Base-by-base conservation (phyloP, 31 red algal species). In the Odonthalia washingtoniensis region DNA sequence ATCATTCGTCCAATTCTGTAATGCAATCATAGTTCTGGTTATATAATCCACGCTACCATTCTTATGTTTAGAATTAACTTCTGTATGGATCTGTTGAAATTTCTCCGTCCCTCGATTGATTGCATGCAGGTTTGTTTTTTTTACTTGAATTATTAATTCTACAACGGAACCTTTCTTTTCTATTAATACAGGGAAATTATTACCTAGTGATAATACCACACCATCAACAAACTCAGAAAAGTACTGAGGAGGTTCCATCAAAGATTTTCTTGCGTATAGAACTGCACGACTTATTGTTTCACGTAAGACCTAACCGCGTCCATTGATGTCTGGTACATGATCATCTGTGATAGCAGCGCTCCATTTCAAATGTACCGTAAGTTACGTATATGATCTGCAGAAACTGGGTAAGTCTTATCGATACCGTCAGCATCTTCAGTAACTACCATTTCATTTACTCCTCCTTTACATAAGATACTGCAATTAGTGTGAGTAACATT, bases 381-480 rank as follows among this genome's bases (percentile, higher is more conserved):
- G 2, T 94, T 99, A 46, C 97, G 92, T 37, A 97, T 92, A 45
- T 99, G 97, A 79, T 99, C 97, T 3, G 78, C 95, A 40, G 96
- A 78, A 57, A 99, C 97, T 57, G 94, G 91, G 70, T 99, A 99
- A 4, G 97, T 94, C 90, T 93, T 99, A n/a, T n/a, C n/a, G n/a
- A n/a, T n/a, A 31, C 86, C 90, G 39, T 96, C 94, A 62, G 35
- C 41, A 45, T 99, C 97, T 4, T 89, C 86, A n/a, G n/a, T n/a
- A n/a, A n/a, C n/a, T n/a, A n/a, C n/a, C n/a, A n/a, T n/a, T n/a
- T n/a, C n/a, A n/a, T n/a, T n/a, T n/a, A n/a, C n/a, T n/a, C n/a
- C n/a, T n/a, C n/a, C n/a, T n/a, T n/a, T n/a, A n/a, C n/a, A n/a
- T n/a, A n/a, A n/a, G n/a, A n/a, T n/a, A n/a, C n/a, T n/a, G n/a